These are phyloP conservation scores for Hymenoscyphus linearis DNA, from an alignment of 2,329 filamentous ascomycete species.

Conservation along the genomic window DNA sequence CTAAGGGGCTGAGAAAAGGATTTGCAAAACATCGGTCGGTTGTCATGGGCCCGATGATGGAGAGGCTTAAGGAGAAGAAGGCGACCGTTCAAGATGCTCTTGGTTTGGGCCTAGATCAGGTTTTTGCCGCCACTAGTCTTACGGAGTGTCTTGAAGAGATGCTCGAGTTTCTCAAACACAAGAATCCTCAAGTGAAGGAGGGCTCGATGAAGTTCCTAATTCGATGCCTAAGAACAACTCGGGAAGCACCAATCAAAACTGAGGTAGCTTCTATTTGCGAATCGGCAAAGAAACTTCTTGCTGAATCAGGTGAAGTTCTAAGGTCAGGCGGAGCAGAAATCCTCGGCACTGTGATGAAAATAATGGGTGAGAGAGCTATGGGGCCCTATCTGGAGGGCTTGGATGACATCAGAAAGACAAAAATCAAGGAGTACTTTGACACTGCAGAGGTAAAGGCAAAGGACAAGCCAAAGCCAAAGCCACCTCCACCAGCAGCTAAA, in stretches of 20 bases:
- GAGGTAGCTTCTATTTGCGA: conserved; percentile 87
- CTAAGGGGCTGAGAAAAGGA: conserved; percentile 72
- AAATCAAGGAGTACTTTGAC: conserved; percentile 89
- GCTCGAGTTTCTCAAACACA: conserved; percentile 76
- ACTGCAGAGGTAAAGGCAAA: conserved; percentile 80
- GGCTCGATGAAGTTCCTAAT: conserved; percentile 93
- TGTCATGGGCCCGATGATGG: conserved; percentile 86
- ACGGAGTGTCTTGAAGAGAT: conserved; percentile 91
- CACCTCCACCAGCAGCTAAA: conserved; percentile 56
- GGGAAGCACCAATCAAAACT: conserved; percentile 75
- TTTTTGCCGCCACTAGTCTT: conserved; percentile 61
- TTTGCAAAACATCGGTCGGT: conserved; percentile 76
- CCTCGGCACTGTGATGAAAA: conserved; percentile 95
- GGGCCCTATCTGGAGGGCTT: conserved; percentile 84
- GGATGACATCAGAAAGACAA: conserved; percentile 91
- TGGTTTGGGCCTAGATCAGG: conserved; percentile 72
- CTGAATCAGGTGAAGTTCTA: conserved; percentile 80
- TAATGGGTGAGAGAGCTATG: conserved; percentile 95
- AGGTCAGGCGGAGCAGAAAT: conserved; percentile 88
- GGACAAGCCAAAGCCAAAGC: conserved; percentile 90
- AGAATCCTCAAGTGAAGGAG: conserved; percentile 97
- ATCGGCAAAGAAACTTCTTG: conserved; percentile 78
- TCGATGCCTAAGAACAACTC: conserved; percentile 75
- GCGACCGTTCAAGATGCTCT: conserved; percentile 81
- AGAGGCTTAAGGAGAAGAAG: conserved; percentile 97